Base-by-base conservation (phyloP, 2,329 filamentous ascomycete species). In the Pseudogymnoascus sp. region DNA sequence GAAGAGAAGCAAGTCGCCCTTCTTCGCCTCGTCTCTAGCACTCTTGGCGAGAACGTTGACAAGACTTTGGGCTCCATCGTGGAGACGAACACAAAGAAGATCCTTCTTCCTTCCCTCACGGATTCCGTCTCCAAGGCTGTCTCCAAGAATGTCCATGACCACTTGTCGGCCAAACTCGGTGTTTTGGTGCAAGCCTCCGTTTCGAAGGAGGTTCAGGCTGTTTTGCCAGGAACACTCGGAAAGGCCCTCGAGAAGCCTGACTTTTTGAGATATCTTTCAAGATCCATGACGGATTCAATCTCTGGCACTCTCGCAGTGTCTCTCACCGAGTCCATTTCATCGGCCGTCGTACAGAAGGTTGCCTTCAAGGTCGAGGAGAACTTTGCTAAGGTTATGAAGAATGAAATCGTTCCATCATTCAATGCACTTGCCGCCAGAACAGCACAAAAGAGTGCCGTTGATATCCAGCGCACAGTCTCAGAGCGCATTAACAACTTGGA, bases 31-130 rank as follows among this genome's bases (percentile, higher is more conserved):
- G 84, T 90, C 3, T 89, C 87, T 1, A 83, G 79, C 66, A 89
- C 88, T 2, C 75, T 91, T 50, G 85, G 84, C 10, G 86, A 88
- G 65, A 90, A 90, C 63, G 84, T 90, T 23, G 87, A 91, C 61
- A 64, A 62, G 29, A 70, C 71, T 10, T 68, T 74, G 40, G 65
- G 64, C 61, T 67, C 82, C 35, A 83, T 86, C 35, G 78, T 88
- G 59, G 85, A 83, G 67, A 80, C 82, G 65, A 87, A 86, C 71
- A 86, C 84, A 19, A 82, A 87, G 74, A 87, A 89, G 70, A 82
- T 86, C 13, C 85, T 97, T 50, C 79, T 96, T 61, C 93, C 95
- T 10, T 81, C 87, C 33, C 79, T 97, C 63, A 83, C 86, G 42
- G 82, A 87, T 61, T 80, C 87, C 44, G 86, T 90, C 13, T 81